Conservation (phyloP, 768 basidiomycete genomes). For the Pleurotus citrinopileatus region DNA sequence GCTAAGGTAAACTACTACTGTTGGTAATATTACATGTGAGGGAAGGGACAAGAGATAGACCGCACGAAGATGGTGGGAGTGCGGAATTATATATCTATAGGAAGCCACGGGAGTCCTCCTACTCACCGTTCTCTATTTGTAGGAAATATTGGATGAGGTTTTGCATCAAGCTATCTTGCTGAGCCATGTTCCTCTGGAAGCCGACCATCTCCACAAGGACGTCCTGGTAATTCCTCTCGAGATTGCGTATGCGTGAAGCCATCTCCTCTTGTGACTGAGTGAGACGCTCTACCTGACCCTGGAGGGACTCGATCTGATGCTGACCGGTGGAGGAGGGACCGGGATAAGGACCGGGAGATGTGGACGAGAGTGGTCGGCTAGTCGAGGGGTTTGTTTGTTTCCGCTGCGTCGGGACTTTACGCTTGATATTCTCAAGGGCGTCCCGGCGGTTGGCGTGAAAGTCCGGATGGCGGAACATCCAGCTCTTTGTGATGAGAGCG, state of each 20-base stretch:
- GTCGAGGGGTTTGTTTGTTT: slow-evolving; percentile 37
- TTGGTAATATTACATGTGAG: too few relatives aligned
- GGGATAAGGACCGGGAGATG: slow-evolving; percentile 23
- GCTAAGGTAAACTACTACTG: too few relatives aligned
- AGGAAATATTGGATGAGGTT: slow-evolving; percentile 79
- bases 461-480: slow-evolving; percentile 60
- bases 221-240: slow-evolving; percentile 65
- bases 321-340: slow-evolving; percentile 19
- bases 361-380: slow-evolving; percentile 18
- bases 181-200: slow-evolving; percentile 72
- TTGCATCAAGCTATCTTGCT: slow-evolving; percentile 84
- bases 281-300: slow-evolving; percentile 48
- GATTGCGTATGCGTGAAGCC: slow-evolving; percentile 48
- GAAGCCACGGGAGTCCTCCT: slow-evolving; percentile 12
- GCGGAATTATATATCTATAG: too few relatives aligned
- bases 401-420: slow-evolving; percentile 54
- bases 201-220: slow-evolving; percentile 70
- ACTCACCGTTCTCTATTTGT: slow-evolving; percentile 56
- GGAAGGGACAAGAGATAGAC: too few relatives aligned
- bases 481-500: slow-evolving; percentile 30
- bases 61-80: neutral
- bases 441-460: slow-evolving; percentile 54
- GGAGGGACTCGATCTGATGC: slow-evolving; percentile 28
- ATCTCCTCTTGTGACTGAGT: slow-evolving; percentile 48
- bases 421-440: slow-evolving; percentile 57